A percentile compares a stretch with the other conserved stretches of the same genome.
Evolutionary conservation across 148 eudicot species (phyloP).

Genomic region (Rhododendron molle): DNA sequence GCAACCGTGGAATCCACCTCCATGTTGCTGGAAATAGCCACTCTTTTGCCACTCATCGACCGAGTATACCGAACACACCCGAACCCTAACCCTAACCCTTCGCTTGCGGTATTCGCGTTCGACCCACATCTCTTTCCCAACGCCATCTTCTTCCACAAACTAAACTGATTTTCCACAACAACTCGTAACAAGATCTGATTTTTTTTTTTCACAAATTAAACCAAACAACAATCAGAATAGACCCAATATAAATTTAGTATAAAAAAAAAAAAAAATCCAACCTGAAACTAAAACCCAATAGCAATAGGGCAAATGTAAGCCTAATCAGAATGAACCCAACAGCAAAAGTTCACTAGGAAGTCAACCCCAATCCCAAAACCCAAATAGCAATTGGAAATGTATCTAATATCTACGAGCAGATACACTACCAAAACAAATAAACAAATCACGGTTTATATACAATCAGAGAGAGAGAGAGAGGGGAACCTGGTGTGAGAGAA

Average conservation of each 20-base stretch:
- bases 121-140: slow-evolving; percentile 36
- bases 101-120: slow-evolving; percentile 1
- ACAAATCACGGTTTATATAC: background rate
- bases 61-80: slow-evolving; percentile 23
- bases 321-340: background rate
- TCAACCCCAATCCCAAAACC: background rate
- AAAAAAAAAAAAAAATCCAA: background rate
- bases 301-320: background rate
- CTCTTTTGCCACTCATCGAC: slow-evolving; percentile 59
- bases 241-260: background rate
- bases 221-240: background rate
- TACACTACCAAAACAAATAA: background rate
- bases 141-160: slow-evolving; percentile 30
- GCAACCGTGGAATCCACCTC: slow-evolving; percentile 26
- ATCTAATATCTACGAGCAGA: background rate
- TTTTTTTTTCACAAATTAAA: slow-evolving; percentile 7
- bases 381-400: background rate
- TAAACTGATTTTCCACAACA: background rate
- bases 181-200: slow-evolving; percentile 16
- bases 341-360: background rate
- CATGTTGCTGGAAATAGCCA: slow-evolving; percentile 29
- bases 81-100: slow-evolving; percentile 26
- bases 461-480: background rate
- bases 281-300: background rate
- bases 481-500: background rate